Evolutionary conservation across 2,329 filamentous ascomycete species (phyloP).

Genomic region (Anisogramma anomala): DNA sequence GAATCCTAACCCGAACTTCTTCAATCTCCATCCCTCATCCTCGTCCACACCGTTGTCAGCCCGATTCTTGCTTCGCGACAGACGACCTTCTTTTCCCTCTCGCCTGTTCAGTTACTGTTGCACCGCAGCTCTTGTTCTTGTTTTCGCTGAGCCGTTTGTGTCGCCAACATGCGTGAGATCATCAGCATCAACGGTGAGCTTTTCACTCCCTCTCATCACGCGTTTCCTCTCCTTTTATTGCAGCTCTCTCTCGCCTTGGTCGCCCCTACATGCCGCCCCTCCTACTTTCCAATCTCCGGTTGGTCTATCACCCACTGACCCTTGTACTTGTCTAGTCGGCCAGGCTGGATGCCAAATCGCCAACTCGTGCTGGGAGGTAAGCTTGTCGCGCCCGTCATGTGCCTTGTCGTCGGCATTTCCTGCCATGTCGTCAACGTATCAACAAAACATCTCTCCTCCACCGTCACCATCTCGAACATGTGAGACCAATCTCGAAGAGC

Average conservation of each 20-base stretch:
- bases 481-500: conserved; percentile 18
- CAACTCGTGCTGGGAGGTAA: conserved; percentile 99
- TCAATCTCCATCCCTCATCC: conserved; percentile 1
- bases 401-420: conserved; percentile 7
- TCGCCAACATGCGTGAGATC: conserved; percentile 88
- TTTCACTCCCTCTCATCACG: conserved; percentile 18
- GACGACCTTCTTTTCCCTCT: conserved; percentile 22
- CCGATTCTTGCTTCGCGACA: conserved; percentile 16
- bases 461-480: conserved; percentile 1
- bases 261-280: conserved; percentile 31
- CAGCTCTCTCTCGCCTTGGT: conserved; percentile 24
- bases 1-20: too few species aligned
- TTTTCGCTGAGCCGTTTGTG: conserved; percentile 10
- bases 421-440: conserved; percentile 11
- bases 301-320: conserved; percentile 36
- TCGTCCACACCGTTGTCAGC: conserved; percentile 13
- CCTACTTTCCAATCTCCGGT: conserved; percentile 5
- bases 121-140: conserved; percentile 15
- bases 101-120: conserved; percentile 23
- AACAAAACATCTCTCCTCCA: conserved; percentile 10
- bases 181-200: conserved; percentile 94
- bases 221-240: conserved; percentile 16
- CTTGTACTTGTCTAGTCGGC: conserved; percentile 59
- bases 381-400: conserved; percentile 27
- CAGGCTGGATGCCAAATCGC: conserved; percentile 99